Conservation (phyloP, 495 filamentous ascomycete species). For the Neurospora sp. region DNA sequence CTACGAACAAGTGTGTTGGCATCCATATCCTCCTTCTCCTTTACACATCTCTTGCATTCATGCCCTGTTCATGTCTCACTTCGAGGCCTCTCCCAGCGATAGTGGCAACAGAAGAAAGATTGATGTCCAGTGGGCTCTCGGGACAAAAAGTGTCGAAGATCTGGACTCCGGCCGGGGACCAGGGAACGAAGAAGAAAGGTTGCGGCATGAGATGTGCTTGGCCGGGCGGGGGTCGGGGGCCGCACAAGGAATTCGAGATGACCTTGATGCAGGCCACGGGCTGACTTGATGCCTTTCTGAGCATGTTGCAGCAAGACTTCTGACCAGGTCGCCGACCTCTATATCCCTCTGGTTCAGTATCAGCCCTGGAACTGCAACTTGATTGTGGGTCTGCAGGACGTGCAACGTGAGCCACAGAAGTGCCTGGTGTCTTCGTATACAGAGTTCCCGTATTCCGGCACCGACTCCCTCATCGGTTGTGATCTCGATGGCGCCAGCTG, state of each 20-base stretch:
- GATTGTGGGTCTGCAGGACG: not conserved
- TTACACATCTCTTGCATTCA: slow-evolving; percentile 3
- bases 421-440: not conserved
- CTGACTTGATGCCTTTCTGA: not conserved
- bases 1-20: not conserved
- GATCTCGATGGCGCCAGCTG: not conserved
- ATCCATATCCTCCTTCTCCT: not conserved
- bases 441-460: not conserved
- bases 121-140: not conserved
- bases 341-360: not conserved
- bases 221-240: not conserved
- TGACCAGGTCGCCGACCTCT: not conserved
- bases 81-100: slow-evolving; percentile 2
- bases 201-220: not conserved
- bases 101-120: slow-evolving; percentile 7
- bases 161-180: not conserved
- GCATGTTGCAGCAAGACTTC: not conserved
- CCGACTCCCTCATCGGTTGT: not conserved
- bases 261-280: slow-evolving; percentile 1
- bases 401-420: not conserved
- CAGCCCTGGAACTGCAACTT: not conserved
- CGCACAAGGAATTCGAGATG: not conserved
- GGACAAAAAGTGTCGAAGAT: not conserved
- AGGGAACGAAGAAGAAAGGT: not conserved
- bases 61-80: slow-evolving; percentile 11